Base-by-base conservation (phyloP, 768 basidiomycete genomes). In the Chalciporus sphaerocephalus region DNA sequence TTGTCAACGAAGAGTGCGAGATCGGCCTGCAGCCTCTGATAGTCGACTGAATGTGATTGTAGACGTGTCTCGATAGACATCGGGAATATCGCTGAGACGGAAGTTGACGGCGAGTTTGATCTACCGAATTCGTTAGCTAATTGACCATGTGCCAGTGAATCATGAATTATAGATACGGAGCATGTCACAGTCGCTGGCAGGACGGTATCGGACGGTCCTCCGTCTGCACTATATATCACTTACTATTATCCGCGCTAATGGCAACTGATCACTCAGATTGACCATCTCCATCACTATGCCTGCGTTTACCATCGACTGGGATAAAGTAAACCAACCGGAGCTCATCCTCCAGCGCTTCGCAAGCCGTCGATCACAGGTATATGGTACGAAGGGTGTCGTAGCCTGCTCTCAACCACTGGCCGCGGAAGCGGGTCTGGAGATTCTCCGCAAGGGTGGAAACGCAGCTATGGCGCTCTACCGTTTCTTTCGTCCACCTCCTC, bases 361-460 rank as follows among this genome's bases (percentile, higher is more conserved):
- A 1, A 92, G 92, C 52, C 83, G 93, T 15, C 71, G 92, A 54
- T 93, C 92, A 7, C 86, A 90, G 18, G 83, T 92, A 16, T 91
- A 88, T 68, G 83, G 87, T 6, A 87, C 81, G 2, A 93, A 92
- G 62, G 91, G 94, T 6, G 70, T 95, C 25, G 87, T 97, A 4
- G 80, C 92, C 7, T 86, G 85, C 22, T 87, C 89, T 20, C 96
- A 99, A 60, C 92, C 96, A 38, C 74, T 92, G 30, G 96, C 96
- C 1, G 83, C 85, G 13, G 86, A 89, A 60, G 94, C 91, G 15
- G 96, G 95, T 0, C 66, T 98, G 23, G 92, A 96, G 67, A 88
- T 99, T 53, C 71, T 99, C 20, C 75, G 84, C 42, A 87, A 85
- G 64, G 96, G 96, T 11, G 96, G 96, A 41, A 99, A 99, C 70